Percentiles rank a stretch among this genome's conserved stretches.
phyloP scores from a whole-genome alignment of 495 filamentous ascomycete species.

The Bathelium albidoporum region DNA sequence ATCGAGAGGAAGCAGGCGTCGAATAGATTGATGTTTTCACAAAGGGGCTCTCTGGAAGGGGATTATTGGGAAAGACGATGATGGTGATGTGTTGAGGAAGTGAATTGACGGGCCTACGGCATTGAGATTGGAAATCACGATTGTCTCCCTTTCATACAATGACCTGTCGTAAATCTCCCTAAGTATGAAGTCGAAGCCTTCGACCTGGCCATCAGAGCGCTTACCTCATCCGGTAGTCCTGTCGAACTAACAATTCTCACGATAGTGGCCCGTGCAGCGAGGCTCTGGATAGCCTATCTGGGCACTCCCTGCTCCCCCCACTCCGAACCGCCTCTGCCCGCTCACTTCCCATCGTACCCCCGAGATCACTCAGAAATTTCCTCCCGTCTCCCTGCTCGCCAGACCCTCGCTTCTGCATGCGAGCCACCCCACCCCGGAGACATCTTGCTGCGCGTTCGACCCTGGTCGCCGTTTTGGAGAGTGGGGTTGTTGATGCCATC shows the following conservation, averaged over 20 bases:
- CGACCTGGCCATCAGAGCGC: background rate
- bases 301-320: too few species aligned
- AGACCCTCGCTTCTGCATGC: background rate
- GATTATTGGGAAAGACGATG: background rate
- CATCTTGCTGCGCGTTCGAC: background rate
- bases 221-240: background rate
- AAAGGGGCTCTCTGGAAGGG: background rate
- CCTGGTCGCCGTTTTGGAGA: background rate
- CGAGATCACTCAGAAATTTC: too few species aligned
- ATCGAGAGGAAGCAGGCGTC: background rate
- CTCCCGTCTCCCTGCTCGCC: background rate
- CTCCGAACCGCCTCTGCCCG: too few species aligned
- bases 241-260: too few species aligned
- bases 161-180: too few species aligned
- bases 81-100: background rate
- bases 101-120: too few species aligned
- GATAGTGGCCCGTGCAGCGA: background rate
- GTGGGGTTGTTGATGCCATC: background rate
- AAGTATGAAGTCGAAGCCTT: too few species aligned
- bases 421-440: background rate
- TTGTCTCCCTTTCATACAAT: too few species aligned
- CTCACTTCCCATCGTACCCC: too few species aligned
- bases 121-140: too few species aligned
- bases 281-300: background rate
- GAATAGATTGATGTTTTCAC: background rate